Base-by-base conservation (phyloP, 768 basidiomycete genomes). In the Dentipellis sp. region DNA sequence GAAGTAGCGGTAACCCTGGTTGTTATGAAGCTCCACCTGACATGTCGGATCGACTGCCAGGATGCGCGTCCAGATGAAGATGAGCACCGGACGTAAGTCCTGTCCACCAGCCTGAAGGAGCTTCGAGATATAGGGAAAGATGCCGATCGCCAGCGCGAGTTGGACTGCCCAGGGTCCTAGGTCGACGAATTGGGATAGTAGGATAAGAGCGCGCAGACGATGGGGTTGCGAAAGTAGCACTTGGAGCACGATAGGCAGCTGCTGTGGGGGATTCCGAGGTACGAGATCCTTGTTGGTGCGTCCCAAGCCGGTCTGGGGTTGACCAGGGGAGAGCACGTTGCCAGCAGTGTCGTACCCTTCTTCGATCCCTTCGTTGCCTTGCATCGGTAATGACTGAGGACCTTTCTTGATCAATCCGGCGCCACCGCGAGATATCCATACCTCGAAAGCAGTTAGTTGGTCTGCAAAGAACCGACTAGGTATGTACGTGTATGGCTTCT, bases 121-220 rank as follows among this genome's bases (percentile, higher is more conserved):
- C 65, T 97, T 94, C 56, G 92, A 91, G 52, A 98, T 97, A 68
- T 98, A 99, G 3, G 97, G 95, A 75, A 97, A 98, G 65, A 98
- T 97, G 11, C 97, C 97, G 64, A 99, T 97, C 6, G 88, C 88
- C 37, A 99, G 78, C 11, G 95, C 94, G 12, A 97, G 82, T 62
- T 97, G 89, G 50, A 98, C 97, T 0, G 97, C 97, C 95, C 97
- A 98, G 11, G 97, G 94, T 0, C 97, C 97, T 7, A 99, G 81
- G 67, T 99, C 97, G 63, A 98, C 93, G 63, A 98, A 99, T 72
- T 94, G 91, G 36, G 94, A 95, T 5, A 99, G 80, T 21, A 97
- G 82, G 61, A 97, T 95, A 58, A 99, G 84, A 2, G 97, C 97
- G 7, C 93, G 85, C 5, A 98, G 82, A 40, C 97, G 87, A 69